These are phyloP conservation scores for Solanum chilense DNA, from an alignment of 257 asterid species.

Conservation along the genomic window DNA sequence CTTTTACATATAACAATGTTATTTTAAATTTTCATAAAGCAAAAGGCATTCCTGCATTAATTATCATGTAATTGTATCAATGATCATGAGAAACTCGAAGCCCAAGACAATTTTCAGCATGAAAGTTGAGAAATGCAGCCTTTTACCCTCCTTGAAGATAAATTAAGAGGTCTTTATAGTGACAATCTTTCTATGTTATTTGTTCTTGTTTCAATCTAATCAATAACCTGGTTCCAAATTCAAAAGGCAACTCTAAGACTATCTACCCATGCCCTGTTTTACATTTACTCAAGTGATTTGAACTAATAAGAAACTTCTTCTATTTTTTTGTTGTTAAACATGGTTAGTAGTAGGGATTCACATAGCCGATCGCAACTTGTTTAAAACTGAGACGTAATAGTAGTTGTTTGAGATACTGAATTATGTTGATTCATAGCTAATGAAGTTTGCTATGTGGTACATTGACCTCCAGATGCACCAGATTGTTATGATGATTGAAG, in stretches of 20 bases:
- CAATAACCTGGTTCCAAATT: neutral
- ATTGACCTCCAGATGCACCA: neutral
- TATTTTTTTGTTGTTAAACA: neutral
- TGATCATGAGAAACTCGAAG: neutral
- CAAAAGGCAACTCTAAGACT: neutral
- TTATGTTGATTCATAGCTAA: neutral
- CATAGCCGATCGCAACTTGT: neutral
- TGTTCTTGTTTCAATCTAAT: neutral
- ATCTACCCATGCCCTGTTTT: neutral
- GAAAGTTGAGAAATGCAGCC: neutral
- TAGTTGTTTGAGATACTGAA: neutral
- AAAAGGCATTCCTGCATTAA: neutral
- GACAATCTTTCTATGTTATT: neutral
- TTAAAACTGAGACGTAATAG: neutral
- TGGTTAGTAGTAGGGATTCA: neutral
- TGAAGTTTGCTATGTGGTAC: neutral
- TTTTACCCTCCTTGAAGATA: neutral
- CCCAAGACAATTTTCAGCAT: neutral
- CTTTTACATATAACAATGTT: neutral
- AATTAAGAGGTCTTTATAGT: neutral
- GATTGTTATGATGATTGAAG: neutral
- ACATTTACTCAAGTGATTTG: neutral
- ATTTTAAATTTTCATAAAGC: neutral
- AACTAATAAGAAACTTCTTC: neutral
- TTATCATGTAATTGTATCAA: neutral